Evolutionary conservation across 768 basidiomycete species (phyloP).

Genomic region (Lactarius psammicola): DNA sequence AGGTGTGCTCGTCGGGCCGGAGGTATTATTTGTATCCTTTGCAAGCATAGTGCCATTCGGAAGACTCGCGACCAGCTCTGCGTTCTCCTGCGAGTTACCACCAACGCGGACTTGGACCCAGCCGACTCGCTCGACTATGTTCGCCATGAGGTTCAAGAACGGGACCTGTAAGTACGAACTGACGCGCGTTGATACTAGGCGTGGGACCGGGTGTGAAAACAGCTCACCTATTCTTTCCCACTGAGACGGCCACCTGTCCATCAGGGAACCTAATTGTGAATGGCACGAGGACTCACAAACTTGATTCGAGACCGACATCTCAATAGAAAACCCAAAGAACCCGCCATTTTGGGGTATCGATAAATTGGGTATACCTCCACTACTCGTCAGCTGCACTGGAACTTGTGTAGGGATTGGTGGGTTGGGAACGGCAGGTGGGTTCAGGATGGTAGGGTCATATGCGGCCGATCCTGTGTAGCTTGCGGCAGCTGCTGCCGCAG

Average conservation of each 20-base stretch:
- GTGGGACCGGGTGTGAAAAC: not conserved
- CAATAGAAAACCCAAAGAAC: conserved; percentile 74
- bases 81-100: conserved; percentile 78
- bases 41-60: conserved; percentile 51
- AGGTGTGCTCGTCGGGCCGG: conserved; percentile 63
- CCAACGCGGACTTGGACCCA: conserved; percentile 64
- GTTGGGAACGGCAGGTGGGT: conserved; percentile 51
- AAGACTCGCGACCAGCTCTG: conserved; percentile 48
- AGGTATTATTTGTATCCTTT: conserved; percentile 42
- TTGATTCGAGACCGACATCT: conserved; percentile 70
- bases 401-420: conserved; percentile 46
- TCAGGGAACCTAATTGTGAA: not conserved
- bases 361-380: conserved; percentile 33
- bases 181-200: not conserved
- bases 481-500: conserved; percentile 40
- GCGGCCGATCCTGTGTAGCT: conserved; percentile 49
- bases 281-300: conserved; percentile 47
- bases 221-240: conserved; percentile 44
- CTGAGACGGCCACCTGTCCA: conserved; percentile 33
- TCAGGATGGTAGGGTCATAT: conserved; percentile 51
- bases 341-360: conserved; percentile 48
- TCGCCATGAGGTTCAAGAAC: conserved; percentile 76
- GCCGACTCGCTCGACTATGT: conserved; percentile 62
- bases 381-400: conserved; percentile 41
- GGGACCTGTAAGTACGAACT: conserved; percentile 55